phyloP scores from a whole-genome alignment of 2,329 filamentous ascomycete species.

The Blastomyces parvus region DNA sequence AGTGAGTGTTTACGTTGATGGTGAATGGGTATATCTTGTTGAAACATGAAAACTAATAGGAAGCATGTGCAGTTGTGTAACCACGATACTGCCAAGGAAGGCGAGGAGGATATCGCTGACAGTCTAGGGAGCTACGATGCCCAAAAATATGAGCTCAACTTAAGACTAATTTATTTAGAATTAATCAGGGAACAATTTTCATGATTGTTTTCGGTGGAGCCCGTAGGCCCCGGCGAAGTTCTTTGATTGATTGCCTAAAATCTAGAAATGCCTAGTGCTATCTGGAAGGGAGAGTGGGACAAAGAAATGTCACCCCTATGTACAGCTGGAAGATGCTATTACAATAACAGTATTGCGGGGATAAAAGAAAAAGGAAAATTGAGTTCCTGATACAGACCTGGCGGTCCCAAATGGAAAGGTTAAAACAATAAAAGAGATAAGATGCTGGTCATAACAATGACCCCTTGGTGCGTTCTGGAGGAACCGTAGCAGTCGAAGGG shows the following conservation, averaged over 20 bases:
- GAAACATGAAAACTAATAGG: no score
- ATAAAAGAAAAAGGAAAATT: neutral
- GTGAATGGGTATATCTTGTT: neutral
- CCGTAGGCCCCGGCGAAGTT: slow-evolving; percentile 9
- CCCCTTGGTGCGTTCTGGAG: neutral
- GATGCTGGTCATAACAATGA: neutral
- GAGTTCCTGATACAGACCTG: neutral
- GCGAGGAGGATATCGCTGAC: no score
- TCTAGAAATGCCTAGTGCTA: slow-evolving; percentile 7
- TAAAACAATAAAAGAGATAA: neutral
- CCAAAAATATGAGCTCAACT: slow-evolving; percentile 21
- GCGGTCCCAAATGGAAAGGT: neutral
- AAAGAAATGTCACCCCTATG: neutral
- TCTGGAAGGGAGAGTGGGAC: neutral
- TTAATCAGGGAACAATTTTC: neutral
- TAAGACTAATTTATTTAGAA: neutral
- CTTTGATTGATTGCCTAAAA: slow-evolving; percentile 9
- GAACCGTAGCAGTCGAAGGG: neutral
- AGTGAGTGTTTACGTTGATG: slow-evolving; percentile 18
- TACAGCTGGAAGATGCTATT: slow-evolving; percentile 1
- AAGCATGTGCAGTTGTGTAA: no score
- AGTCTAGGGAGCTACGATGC: neutral
- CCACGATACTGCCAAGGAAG: neutral
- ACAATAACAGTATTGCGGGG: neutral
- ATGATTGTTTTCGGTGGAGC: slow-evolving; percentile 4